These are phyloP conservation scores for Boletus subcaerulescens DNA, from an alignment of 768 basidiomycete species.

Conservation along the genomic window DNA sequence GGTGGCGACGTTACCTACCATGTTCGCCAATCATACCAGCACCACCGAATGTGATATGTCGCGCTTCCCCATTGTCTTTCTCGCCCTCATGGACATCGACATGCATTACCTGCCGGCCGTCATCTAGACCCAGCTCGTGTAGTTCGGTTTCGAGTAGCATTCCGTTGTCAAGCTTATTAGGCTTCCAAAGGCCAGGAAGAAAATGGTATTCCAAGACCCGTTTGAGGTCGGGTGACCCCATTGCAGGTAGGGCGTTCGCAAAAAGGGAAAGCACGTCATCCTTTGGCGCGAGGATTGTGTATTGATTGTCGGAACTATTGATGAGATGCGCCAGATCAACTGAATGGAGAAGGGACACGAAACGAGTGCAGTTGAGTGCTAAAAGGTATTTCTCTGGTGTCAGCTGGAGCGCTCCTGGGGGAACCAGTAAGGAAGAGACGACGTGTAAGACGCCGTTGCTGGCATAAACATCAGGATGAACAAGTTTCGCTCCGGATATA, in stretches of 20 bases:
- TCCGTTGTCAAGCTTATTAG: slow-evolving; percentile 66
- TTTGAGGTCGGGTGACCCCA: slow-evolving; percentile 67
- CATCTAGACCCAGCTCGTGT: slow-evolving; percentile 63
- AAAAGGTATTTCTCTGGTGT: slow-evolving; percentile 96
- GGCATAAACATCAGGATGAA: slow-evolving; percentile 84
- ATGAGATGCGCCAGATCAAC: slow-evolving; percentile 69
- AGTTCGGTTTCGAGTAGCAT: slow-evolving; percentile 80
- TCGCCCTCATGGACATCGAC: slow-evolving; percentile 58
- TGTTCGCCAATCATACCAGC: slow-evolving; percentile 75
- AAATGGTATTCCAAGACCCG: slow-evolving; percentile 87
- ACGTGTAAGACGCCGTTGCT: slow-evolving; percentile 95
- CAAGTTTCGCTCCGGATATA: slow-evolving; percentile 56
- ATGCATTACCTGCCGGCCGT: slow-evolving; percentile 66
- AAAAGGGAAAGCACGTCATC: slow-evolving; percentile 78
- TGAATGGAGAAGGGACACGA: slow-evolving; percentile 85
- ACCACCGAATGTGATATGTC: slow-evolving; percentile 76
- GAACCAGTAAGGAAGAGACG: slow-evolving; percentile 78
- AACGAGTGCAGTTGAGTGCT: slow-evolving; percentile 85
- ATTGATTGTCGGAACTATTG: slow-evolving; percentile 63
- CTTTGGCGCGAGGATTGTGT: slow-evolving; percentile 88
- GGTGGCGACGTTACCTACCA: slow-evolving; percentile 44
- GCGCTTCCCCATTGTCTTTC: slow-evolving; percentile 44
- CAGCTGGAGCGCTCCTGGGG: slow-evolving; percentile 67
- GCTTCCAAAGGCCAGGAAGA: slow-evolving; percentile 74
- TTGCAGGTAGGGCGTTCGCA: slow-evolving; percentile 53